These are phyloP conservation scores for Phragmites australis DNA, from an alignment of 176 grass and related monocot genomes.

Conservation along the genomic window DNA sequence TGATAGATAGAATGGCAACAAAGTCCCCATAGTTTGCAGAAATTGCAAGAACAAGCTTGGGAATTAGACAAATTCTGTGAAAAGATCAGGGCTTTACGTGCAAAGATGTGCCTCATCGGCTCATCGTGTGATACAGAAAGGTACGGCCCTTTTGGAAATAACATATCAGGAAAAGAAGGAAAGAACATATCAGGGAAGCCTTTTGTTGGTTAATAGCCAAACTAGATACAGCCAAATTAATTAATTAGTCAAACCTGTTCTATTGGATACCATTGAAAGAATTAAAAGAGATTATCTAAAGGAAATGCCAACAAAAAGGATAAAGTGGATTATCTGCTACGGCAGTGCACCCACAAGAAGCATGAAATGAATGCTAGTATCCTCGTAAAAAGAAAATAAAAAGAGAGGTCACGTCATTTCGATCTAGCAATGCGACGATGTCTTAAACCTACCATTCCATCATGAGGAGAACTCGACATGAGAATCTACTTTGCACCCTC, in stretches of 20 bases:
- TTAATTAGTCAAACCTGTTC: constrained; percentile 23
- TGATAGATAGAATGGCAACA: background rate
- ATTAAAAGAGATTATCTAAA: background rate
- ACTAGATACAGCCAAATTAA: constrained; percentile 34
- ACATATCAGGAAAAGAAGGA: background rate
- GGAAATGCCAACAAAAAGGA: background rate
- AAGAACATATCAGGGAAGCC: background rate
- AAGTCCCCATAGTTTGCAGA: constrained; percentile 6
- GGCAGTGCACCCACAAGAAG: constrained; percentile 5
- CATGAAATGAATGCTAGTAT: constrained; percentile 27
- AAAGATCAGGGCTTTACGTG: constrained; percentile 30
- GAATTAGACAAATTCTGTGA: constrained; percentile 18
- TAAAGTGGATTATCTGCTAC: constrained; percentile 6
- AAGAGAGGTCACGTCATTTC: constrained; percentile 50
- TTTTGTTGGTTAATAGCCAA: constrained; percentile 34
- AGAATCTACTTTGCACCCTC: constrained; percentile 34
- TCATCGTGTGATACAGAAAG: constrained; percentile 40
- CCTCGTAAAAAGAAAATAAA: constrained; percentile 18
- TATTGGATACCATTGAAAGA: background rate
- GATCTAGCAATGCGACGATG: constrained; percentile 49
- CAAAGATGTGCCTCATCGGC: constrained; percentile 30
- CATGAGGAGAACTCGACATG: background rate
- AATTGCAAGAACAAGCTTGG: constrained; percentile 21
- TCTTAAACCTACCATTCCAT: constrained; percentile 48
- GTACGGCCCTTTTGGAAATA: constrained; percentile 18